These are phyloP conservation scores for Periconia digitata DNA, from an alignment of 2,329 filamentous ascomycete genomes.

Conservation along the genomic window DNA sequence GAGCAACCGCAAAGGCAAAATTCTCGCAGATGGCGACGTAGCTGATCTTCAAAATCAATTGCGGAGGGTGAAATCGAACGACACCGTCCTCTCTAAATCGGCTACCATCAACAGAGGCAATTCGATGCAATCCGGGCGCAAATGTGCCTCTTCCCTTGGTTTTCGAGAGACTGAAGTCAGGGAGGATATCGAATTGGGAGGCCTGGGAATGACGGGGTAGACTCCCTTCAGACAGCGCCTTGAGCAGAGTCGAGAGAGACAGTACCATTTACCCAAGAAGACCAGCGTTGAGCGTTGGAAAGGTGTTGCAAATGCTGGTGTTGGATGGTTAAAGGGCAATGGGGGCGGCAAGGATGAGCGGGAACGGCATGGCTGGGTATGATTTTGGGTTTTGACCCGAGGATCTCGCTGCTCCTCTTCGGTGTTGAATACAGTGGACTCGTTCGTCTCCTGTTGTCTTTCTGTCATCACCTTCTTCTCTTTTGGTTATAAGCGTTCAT, in stretches of 20 bases:
- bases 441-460: too few relatives aligned
- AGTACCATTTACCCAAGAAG: slow-evolving; percentile 37
- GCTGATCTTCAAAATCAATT: slow-evolving; percentile 32
- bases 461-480: too few relatives aligned
- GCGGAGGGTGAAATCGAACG: slow-evolving; percentile 34
- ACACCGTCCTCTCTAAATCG: slow-evolving; percentile 28
- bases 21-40: slow-evolving; percentile 31
- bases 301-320: slow-evolving; percentile 34
- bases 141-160: slow-evolving; percentile 29
- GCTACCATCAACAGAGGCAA: slow-evolving; percentile 19
- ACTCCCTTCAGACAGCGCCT: slow-evolving; percentile 33
- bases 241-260: slow-evolving; percentile 33
- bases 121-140: slow-evolving; percentile 25
- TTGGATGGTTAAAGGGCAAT: slow-evolving; percentile 39
- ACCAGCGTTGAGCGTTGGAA: slow-evolving; percentile 38
- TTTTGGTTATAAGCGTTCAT: too few relatives aligned
- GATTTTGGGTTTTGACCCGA: slow-evolving; percentile 3
- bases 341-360: slow-evolving; percentile 23
- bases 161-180: slow-evolving; percentile 42
- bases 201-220: slow-evolving; percentile 24
- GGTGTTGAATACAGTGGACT: too few relatives aligned
- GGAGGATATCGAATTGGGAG: slow-evolving; percentile 39
- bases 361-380: slow-evolving; percentile 31
- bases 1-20: slow-evolving; percentile 36
- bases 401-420: neutral